These are phyloP conservation scores for Xylaria grammica DNA, from an alignment of 495 filamentous ascomycete species.

Conservation along the genomic window DNA sequence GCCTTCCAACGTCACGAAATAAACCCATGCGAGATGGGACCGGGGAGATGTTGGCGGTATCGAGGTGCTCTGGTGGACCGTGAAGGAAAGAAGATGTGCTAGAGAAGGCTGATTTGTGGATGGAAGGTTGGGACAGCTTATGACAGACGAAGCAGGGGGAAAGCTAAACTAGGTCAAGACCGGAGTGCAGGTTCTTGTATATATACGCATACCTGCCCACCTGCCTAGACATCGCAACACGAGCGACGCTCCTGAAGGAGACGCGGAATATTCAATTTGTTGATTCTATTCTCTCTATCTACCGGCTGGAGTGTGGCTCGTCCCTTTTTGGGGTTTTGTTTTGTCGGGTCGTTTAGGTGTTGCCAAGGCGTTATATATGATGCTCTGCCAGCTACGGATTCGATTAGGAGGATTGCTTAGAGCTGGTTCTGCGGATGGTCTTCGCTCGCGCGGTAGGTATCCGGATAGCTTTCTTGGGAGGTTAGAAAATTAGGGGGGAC, in stretches of 20 bases:
- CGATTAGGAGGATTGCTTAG: too few species aligned
- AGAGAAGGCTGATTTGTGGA: not conserved
- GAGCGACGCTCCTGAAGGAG: not conserved
- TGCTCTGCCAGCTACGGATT: too few species aligned
- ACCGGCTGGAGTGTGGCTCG: too few species aligned
- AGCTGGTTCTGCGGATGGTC: too few species aligned
- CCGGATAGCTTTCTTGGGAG: too few species aligned
- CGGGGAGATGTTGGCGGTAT: not conserved
- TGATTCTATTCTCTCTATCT: too few species aligned
- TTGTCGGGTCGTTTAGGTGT: too few species aligned
- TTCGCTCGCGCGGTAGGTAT: too few species aligned
- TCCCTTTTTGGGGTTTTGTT: too few species aligned
- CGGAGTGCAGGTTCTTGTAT: constrained; percentile 8
- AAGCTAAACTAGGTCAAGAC: not conserved
- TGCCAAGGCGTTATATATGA: too few species aligned
- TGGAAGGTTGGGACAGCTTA: not conserved
- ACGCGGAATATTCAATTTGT: not conserved
- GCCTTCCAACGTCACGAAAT: constrained; percentile 60
- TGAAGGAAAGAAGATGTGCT: not conserved
- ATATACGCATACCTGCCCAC: constrained; percentile 9
- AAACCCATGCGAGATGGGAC: constrained; percentile 18
- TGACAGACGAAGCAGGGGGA: not conserved
- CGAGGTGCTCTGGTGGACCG: not conserved
- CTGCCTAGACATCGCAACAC: constrained; percentile 15
- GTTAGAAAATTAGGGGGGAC: too few species aligned